These are phyloP conservation scores for Boletus coccyginus DNA, from an alignment of 768 basidiomycete species.

Conservation along the genomic window DNA sequence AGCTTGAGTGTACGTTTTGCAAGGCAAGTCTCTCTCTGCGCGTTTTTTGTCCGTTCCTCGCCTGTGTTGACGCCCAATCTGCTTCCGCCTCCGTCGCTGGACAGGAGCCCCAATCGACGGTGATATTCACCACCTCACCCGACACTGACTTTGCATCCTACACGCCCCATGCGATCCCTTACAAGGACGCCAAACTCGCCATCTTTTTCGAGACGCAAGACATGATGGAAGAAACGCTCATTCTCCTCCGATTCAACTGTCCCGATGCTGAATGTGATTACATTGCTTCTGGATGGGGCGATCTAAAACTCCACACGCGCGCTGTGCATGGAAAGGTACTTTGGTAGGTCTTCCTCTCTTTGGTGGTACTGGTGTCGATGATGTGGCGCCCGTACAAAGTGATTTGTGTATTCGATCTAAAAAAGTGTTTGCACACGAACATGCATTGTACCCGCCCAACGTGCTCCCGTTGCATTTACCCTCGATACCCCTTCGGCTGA, in stretches of 20 bases:
- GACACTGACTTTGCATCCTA: constrained; percentile 62
- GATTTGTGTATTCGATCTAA: constrained; percentile 86
- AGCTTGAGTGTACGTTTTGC: constrained; percentile 91
- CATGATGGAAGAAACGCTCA: constrained; percentile 93
- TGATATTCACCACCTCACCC: constrained; percentile 73
- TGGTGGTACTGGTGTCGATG: background rate
- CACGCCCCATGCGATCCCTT: constrained; percentile 50
- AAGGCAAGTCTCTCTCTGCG: constrained; percentile 54
- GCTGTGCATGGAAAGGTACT: constrained; percentile 72
- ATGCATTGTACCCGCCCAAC: constrained; percentile 71
- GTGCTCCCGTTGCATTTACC: constrained; percentile 74
- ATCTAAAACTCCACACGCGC: constrained; percentile 82
- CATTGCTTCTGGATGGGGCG: constrained; percentile 84
- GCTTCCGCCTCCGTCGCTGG: background rate
- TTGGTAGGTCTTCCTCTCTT: constrained; percentile 51
- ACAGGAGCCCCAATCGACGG: constrained; percentile 67
- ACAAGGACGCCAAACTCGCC: constrained; percentile 68
- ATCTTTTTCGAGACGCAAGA: constrained; percentile 87
- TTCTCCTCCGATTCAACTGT: constrained; percentile 93
- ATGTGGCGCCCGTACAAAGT: constrained; percentile 35
- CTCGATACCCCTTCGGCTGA: constrained; percentile 48
- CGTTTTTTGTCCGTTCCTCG: background rate
- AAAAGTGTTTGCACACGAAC: constrained; percentile 96
- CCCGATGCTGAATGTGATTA: constrained; percentile 82
- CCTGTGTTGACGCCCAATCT: background rate